Conservation (phyloP, 2,329 filamentous ascomycete genomes). For the Aspergillus japonicus region DNA sequence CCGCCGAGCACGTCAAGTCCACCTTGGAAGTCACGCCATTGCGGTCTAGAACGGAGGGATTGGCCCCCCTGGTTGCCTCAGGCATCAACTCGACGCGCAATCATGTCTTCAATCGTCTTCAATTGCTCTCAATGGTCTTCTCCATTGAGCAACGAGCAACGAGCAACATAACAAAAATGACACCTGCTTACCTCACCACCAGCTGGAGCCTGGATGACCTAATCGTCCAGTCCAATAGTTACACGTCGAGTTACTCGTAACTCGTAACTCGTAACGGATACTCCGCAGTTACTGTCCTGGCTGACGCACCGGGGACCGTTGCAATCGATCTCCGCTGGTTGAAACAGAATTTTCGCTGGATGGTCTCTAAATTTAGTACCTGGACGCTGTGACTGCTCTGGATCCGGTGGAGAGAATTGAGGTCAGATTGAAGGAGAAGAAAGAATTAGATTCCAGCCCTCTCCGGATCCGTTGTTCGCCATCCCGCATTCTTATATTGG, state of each 20-base stretch:
- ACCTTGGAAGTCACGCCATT: slow-evolving; percentile 6
- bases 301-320: slow-evolving; percentile 1
- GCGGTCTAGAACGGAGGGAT: slow-evolving; percentile 16
- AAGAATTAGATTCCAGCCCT: neutral
- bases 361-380: slow-evolving; percentile 5
- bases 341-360: slow-evolving; percentile 1
- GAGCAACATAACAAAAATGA: neutral
- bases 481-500: slow-evolving; percentile 10
- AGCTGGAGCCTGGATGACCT: slow-evolving; percentile 4
- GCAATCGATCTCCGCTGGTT: slow-evolving; percentile 5
- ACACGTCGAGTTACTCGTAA: too few relatives aligned
- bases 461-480: slow-evolving; percentile 8
- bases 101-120: neutral
- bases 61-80: neutral
- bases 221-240: neutral
- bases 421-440: neutral
- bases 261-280: too few relatives aligned
- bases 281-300: too few relatives aligned
- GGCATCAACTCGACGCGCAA: slow-evolving; percentile 12
- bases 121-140: neutral
- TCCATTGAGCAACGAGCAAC: neutral
- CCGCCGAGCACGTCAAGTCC: slow-evolving; percentile 11
- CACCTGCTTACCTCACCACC: slow-evolving; percentile 15
- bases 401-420: slow-evolving; percentile 6
- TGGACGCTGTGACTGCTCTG: slow-evolving; percentile 3